Evolutionary conservation across 176 grass and related monocot species (phyloP).

Genomic region (Raddia distichophylla): DNA sequence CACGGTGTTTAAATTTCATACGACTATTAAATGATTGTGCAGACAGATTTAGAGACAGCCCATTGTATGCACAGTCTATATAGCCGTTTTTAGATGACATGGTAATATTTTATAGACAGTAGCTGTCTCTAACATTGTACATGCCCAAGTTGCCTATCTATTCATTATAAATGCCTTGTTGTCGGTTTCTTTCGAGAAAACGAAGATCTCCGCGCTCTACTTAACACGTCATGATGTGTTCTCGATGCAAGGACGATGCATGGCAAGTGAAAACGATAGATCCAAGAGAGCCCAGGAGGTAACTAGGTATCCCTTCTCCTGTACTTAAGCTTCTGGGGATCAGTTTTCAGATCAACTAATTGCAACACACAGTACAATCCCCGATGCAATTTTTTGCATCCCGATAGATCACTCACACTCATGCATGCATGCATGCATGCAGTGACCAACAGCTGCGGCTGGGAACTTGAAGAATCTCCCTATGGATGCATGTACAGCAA

Average conservation of each 20-base stretch:
- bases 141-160: no score
- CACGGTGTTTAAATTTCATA: no score
- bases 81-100: no score
- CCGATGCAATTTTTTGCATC: conserved; percentile 4
- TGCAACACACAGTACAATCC: background rate
- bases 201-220: no score
- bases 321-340: conserved; percentile 26
- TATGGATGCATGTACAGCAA: background rate
- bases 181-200: no score
- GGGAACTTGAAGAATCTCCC: background rate
- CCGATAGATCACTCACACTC: background rate
- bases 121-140: no score
- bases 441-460: background rate
- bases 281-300: conserved; percentile 6
- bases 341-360: background rate
- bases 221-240: background rate
- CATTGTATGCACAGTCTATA: no score
- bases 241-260: background rate
- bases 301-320: background rate
- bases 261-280: background rate
- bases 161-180: no score
- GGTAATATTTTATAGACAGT: no score
- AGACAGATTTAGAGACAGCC: no score
- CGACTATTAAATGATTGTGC: no score
- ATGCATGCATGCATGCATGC: background rate